Percentiles rank a stretch among this genome's conserved stretches.
Conservation (phyloP, 2,329 filamentous ascomycete genomes). For the Davidsoniella virescens region DNA sequence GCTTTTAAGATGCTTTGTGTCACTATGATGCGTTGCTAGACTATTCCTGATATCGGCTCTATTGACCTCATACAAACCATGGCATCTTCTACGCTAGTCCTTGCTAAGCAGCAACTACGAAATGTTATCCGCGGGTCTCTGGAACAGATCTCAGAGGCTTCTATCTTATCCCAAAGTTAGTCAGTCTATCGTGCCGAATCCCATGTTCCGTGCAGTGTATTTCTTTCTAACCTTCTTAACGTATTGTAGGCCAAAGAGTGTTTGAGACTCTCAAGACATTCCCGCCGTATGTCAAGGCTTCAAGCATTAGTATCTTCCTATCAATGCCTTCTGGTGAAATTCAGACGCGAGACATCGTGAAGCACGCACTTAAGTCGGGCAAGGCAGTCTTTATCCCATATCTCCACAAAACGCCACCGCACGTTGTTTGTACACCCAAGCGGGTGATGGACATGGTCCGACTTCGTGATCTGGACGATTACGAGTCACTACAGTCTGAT, state of each 20-base stretch:
- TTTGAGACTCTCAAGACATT: slow-evolving; percentile 49
- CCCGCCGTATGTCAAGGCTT: slow-evolving; percentile 59
- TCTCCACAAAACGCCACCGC: slow-evolving; percentile 46
- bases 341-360: slow-evolving; percentile 67
- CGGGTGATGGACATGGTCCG: slow-evolving; percentile 90
- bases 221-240: not conserved
- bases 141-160: slow-evolving; percentile 41
- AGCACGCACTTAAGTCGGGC: slow-evolving; percentile 56
- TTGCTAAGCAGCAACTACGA: slow-evolving; percentile 63
- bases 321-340: slow-evolving; percentile 85
- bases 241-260: slow-evolving; percentile 41
- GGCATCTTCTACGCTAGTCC: slow-evolving; percentile 34
- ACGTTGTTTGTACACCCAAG: slow-evolving; percentile 35
- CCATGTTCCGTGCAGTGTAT: not conserved
- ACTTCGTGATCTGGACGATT: slow-evolving; percentile 57
- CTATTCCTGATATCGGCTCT: too few species aligned
- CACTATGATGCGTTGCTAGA: too few species aligned
- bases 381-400: slow-evolving; percentile 90
- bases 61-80: slow-evolving; percentile 21
- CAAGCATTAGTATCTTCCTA: slow-evolving; percentile 68
- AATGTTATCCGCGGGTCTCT: slow-evolving; percentile 52
- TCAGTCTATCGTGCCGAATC: not conserved
- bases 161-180: slow-evolving; percentile 53
- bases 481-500: slow-evolving; percentile 59
- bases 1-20: too few species aligned